A percentile compares a stretch with the other conserved stretches of the same genome.
Evolutionary conservation across 163 green algal genomes (phyloP).

Genomic region (Prototheca cutis): DNA sequence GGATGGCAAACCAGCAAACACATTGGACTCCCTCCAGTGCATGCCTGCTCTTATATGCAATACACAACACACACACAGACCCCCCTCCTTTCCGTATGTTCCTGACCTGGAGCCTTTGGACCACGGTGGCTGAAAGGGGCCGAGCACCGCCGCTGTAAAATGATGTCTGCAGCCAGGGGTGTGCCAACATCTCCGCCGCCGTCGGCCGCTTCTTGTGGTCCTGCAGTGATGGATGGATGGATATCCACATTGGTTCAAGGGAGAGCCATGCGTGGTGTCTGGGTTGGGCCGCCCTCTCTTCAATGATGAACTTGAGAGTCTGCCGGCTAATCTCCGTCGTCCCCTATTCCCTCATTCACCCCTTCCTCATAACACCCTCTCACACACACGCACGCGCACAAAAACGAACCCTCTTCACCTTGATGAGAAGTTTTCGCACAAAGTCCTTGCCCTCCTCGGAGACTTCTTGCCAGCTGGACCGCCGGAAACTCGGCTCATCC

Average conservation of each 20-base stretch:
- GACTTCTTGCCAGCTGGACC: slow-evolving; percentile 56
- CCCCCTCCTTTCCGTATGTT: too few species aligned
- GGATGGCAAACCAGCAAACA: too few species aligned
- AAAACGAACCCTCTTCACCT: slow-evolving; percentile 44
- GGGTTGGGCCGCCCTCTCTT: too few species aligned
- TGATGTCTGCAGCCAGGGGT: slow-evolving; percentile 66
- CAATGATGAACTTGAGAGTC: too few species aligned
- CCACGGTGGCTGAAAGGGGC: slow-evolving; percentile 56
- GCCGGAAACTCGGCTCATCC: slow-evolving; percentile 56
- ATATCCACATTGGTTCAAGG: too few species aligned
- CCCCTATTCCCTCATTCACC: too few species aligned
- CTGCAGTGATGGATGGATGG: too few species aligned
- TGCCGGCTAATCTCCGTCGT: too few species aligned
- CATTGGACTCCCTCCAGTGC: too few species aligned
- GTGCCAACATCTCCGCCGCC: slow-evolving; percentile 60
- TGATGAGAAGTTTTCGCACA: slow-evolving; percentile 57
- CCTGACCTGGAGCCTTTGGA: slow-evolving; percentile 81
- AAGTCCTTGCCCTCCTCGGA: slow-evolving; percentile 76
- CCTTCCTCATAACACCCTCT: neutral
- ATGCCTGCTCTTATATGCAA: too few species aligned
- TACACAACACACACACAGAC: neutral
- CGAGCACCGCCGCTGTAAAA: slow-evolving; percentile 20
- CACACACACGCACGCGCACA: too few species aligned
- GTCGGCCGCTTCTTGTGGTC: slow-evolving; percentile 53
- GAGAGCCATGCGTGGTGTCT: too few species aligned